phyloP scores from a whole-genome alignment of 768 basidiomycete genomes.

The Tubosaeta sp. region DNA sequence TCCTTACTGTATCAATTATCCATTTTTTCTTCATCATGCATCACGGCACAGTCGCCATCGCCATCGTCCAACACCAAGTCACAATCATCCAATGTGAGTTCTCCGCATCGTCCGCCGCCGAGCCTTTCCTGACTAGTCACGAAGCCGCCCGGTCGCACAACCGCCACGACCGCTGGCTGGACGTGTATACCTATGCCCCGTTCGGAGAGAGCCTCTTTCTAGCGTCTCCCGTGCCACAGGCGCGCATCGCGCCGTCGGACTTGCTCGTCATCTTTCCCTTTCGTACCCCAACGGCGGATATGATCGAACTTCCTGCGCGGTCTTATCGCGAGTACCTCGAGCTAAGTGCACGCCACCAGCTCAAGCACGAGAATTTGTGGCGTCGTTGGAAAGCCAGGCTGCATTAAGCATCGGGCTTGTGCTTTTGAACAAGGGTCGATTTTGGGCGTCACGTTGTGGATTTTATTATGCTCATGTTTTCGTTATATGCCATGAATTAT shows the following conservation, averaged over 20 bases:
- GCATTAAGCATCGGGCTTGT: conserved; percentile 7
- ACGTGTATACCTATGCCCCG: conserved; percentile 61
- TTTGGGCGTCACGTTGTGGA: background rate
- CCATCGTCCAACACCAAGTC: conserved; percentile 63
- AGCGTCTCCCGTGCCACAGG: conserved; percentile 51
- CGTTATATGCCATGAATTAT: conserved; percentile 2
- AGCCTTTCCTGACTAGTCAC: conserved; percentile 4
- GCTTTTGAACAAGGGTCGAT: background rate
- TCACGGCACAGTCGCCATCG: conserved; percentile 61
- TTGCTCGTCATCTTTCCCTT: conserved; percentile 52
- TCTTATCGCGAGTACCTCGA: conserved; percentile 57
- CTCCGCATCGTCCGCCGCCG: no score
- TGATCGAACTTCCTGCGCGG: conserved; percentile 60
- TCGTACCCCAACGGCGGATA: conserved; percentile 38
- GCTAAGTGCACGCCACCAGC: conserved; percentile 48
- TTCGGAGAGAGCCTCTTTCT: conserved; percentile 68
- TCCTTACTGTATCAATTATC: conserved; percentile 13
- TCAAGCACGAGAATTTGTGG: conserved; percentile 59
- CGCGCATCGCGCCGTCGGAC: conserved; percentile 58
- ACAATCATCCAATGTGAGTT: conserved; percentile 61
- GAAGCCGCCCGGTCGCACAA: conserved; percentile 56
- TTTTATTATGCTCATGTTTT: background rate
- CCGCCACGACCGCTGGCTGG: conserved; percentile 53
- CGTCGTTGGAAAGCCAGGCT: conserved; percentile 38
- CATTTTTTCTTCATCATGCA: conserved; percentile 37